Percentiles rank a stretch among this genome's conserved stretches.
Conservation (phyloP, 2,329 filamentous ascomycete genomes). For the Aspergillus aculeatinus region DNA sequence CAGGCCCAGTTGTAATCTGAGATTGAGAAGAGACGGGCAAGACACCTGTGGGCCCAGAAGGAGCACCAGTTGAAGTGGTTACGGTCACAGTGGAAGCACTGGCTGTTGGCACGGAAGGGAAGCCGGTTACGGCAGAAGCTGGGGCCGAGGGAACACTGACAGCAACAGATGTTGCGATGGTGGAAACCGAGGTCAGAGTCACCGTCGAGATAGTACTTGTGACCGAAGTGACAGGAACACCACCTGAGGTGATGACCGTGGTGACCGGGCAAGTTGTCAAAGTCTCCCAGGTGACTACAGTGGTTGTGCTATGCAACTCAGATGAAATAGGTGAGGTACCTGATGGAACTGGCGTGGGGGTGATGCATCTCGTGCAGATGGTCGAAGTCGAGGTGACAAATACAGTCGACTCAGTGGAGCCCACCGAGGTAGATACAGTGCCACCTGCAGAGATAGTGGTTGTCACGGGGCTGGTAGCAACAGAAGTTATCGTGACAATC, state of each 20-base stretch:
- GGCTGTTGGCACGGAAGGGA: not conserved
- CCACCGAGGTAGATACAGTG: slow-evolving; percentile 2
- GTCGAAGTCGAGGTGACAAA: slow-evolving; percentile 11
- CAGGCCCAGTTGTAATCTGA: not conserved
- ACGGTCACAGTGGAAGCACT: not conserved
- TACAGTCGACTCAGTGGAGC: slow-evolving; percentile 11
- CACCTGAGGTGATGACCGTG: slow-evolving; percentile 9
- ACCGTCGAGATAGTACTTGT: slow-evolving; percentile 12
- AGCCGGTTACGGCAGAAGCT: not conserved
- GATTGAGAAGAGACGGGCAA: not conserved
- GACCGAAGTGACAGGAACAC: slow-evolving; percentile 5
- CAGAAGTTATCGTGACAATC: slow-evolving; percentile 16
- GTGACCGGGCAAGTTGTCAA: slow-evolving; percentile 16
- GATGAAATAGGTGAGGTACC: not conserved
- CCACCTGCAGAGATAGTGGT: slow-evolving; percentile 9
- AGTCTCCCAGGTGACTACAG: slow-evolving; percentile 18
- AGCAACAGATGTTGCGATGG: slow-evolving; percentile 4
- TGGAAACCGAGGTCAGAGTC: slow-evolving; percentile 11
- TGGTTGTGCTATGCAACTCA: slow-evolving; percentile 6
- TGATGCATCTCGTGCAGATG: not conserved
- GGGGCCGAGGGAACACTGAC: slow-evolving; percentile 3
- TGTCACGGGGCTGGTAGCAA: slow-evolving; percentile 16
- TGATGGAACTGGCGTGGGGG: slow-evolving; percentile 2
- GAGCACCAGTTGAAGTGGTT: not conserved
- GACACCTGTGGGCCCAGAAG: not conserved